phyloP scores from a whole-genome alignment of 164 flowering plant species.

The Liquidambar formosana region DNA sequence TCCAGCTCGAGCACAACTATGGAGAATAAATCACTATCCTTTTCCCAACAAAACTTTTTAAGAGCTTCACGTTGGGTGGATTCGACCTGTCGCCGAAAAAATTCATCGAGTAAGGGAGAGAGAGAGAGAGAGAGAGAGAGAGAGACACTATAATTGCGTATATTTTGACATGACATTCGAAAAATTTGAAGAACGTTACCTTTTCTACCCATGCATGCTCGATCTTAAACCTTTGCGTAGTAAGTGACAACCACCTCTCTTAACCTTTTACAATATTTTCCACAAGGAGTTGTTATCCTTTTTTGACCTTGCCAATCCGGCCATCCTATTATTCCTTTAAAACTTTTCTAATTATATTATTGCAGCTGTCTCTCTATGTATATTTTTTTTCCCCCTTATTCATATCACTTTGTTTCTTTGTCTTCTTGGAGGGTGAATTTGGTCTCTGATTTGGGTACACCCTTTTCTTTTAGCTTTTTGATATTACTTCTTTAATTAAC shows the following conservation, averaged over 20 bases:
- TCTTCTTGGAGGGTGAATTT: neutral
- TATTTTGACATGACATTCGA: neutral
- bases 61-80: too few relatives aligned
- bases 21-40: too few relatives aligned
- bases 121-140: too few relatives aligned
- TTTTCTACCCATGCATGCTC: too few relatives aligned
- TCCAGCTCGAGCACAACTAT: too few relatives aligned
- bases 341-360: neutral
- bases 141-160: neutral
- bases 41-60: too few relatives aligned
- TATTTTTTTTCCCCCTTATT: neutral
- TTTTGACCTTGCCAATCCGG: conserved; percentile 6
- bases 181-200: neutral
- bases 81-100: too few relatives aligned
- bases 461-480: neutral
- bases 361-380: neutral
- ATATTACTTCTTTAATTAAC: neutral
- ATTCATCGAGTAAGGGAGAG: too few relatives aligned
- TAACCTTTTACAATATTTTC: neutral
- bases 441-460: neutral
- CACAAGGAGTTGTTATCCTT: conserved; percentile 3
- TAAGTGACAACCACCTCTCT: neutral
- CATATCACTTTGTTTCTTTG: neutral
- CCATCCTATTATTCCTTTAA: neutral
- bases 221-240: neutral